phyloP scores from a whole-genome alignment of 371 early-diverging fungal genomes.

The Mucor indicus region DNA sequence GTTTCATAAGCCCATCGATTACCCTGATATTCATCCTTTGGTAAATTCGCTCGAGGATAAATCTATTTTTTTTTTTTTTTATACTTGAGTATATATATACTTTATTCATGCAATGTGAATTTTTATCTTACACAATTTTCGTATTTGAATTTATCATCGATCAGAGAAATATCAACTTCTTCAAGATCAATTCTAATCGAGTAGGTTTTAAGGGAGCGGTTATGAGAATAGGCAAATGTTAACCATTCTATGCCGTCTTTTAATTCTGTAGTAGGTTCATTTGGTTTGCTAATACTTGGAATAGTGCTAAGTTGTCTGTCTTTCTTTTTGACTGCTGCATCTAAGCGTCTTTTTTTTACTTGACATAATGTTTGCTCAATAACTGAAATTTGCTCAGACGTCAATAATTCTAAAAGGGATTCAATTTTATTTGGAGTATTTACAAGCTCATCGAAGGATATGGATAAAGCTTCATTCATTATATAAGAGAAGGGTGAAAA shows the following conservation, averaged over 20 bases:
- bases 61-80: no score
- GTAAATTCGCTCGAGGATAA: slow-evolving; percentile 70
- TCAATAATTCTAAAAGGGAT: slow-evolving; percentile 25
- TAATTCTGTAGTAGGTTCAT: slow-evolving; percentile 44
- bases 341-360: slow-evolving; percentile 35
- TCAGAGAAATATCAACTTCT: slow-evolving; percentile 49
- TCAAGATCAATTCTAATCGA: slow-evolving; percentile 80
- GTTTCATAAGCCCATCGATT: slow-evolving; percentile 94
- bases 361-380: slow-evolving; percentile 37
- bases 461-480: no score
- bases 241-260: slow-evolving; percentile 69
- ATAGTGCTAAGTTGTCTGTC: no score
- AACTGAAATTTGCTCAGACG: slow-evolving; percentile 30
- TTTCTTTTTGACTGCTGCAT: no score
- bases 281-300: no score
- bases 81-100: no score
- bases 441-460: slow-evolving; percentile 35
- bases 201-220: slow-evolving; percentile 64
- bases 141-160: slow-evolving; percentile 72
- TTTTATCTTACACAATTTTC: slow-evolving; percentile 81
- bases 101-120: no score
- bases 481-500: no score
- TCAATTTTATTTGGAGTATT: slow-evolving; percentile 34
- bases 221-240: slow-evolving; percentile 65
- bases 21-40: slow-evolving; percentile 70